Conservation (phyloP, 306 rosid species). For the Trichosanthes cucumerina region DNA sequence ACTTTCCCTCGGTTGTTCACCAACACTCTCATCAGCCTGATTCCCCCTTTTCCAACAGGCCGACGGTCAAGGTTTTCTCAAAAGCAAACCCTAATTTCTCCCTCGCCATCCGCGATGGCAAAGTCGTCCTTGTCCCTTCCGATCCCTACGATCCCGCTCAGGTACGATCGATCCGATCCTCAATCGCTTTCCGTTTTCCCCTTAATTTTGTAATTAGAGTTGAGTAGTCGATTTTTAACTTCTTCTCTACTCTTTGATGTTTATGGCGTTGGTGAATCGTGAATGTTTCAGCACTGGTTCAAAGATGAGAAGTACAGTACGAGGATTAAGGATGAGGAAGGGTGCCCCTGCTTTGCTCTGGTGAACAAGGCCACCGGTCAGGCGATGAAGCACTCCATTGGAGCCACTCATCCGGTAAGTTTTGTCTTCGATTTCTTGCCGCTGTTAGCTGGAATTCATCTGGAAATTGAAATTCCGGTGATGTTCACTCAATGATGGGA, state of each 20-base stretch:
- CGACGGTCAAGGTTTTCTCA: constrained; percentile 31
- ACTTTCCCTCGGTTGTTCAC: not conserved
- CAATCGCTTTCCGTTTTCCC: not conserved
- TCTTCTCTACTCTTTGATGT: not conserved
- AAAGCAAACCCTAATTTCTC: constrained; percentile 48
- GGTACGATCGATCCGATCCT: constrained; percentile 14
- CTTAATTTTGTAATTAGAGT: not conserved
- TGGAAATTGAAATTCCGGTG: not conserved
- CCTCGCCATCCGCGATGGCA: constrained; percentile 40
- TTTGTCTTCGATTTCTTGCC: not conserved
- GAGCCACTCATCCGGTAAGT: constrained; percentile 58
- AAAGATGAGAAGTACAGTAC: constrained; percentile 85
- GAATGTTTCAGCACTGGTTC: constrained; percentile 62
- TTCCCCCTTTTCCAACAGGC: constrained; percentile 19
- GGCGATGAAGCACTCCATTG: constrained; percentile 72
- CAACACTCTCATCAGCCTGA: constrained; percentile 19
- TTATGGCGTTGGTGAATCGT: not conserved
- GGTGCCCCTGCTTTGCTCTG: constrained; percentile 64
- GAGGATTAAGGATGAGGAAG: constrained; percentile 64
- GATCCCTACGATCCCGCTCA: constrained; percentile 42
- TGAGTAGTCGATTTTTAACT: not conserved
- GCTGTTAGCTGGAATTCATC: not conserved
- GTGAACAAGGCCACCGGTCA: constrained; percentile 67
- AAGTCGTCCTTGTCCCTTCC: constrained; percentile 43
- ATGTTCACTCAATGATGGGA: not conserved